Percentiles rank a stretch among this genome's conserved stretches.
Evolutionary conservation across 345 rosid species (phyloP).

Genomic region (Linum usitatissimum): DNA sequence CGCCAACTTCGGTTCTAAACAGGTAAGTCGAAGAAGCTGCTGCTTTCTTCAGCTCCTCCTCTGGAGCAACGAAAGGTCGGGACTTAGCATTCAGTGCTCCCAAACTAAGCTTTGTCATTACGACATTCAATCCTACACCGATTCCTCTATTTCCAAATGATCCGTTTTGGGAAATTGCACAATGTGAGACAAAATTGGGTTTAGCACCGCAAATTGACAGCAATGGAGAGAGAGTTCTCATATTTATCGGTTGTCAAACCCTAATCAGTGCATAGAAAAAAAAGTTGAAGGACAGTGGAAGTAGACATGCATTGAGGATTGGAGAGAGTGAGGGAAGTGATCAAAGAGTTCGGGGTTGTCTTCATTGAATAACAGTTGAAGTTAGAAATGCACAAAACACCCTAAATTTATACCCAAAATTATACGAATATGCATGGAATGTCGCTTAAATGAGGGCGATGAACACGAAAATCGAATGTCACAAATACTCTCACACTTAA

Average conservation of each 20-base stretch:
- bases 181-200: constrained; percentile 16
- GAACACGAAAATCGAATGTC: too few species aligned
- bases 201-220: constrained; percentile 23
- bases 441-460: too few species aligned
- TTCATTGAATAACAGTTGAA: too few species aligned
- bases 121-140: constrained; percentile 13
- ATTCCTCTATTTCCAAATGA: constrained; percentile 16
- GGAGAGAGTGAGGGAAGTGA: too few species aligned
- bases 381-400: too few species aligned
- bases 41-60: constrained; percentile 29
- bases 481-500: too few species aligned
- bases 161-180: constrained; percentile 13
- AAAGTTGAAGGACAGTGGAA: neutral
- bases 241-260: constrained; percentile 8
- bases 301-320: too few species aligned
- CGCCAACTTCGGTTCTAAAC: constrained; percentile 66
- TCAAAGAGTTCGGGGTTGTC: too few species aligned
- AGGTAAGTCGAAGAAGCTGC: constrained; percentile 26
- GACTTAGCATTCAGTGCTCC: constrained; percentile 34
- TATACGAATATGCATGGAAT: too few species aligned
- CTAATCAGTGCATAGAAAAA: neutral
- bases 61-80: constrained; percentile 26
- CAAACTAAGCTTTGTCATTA: constrained; percentile 12
- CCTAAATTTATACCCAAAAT: too few species aligned
- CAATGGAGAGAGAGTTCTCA: constrained; percentile 43